Base-by-base conservation (phyloP, 2,329 filamentous ascomycete genomes). In the Pleomassaria siparia region DNA sequence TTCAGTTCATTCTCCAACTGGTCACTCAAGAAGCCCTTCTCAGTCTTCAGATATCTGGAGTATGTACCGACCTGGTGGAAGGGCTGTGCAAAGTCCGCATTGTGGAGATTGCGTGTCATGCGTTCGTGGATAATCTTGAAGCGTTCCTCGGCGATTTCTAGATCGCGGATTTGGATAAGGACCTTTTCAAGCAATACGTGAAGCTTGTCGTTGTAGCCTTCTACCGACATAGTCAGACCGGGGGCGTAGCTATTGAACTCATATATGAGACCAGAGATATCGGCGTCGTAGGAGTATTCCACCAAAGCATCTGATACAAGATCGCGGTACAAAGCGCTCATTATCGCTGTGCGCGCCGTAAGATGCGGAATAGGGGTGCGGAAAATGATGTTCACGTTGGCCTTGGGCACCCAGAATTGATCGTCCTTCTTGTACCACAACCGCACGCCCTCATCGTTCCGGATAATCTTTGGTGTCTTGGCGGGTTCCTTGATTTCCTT, bases 341-440 rank as follows among this genome's bases (percentile, higher is more conserved):
- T 90, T 50, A 95, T 84, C 25, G 83, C 79, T 52, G 88, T 91
- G 47, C 87, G 85, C 1, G 91, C 88, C 4, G 88, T 91, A 1
- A 88, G 81, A 66, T 84, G 85, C n/a, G 88, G 84, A 37, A 95
- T 73, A 0, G 91, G 88, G 49, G 86, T 95, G 59, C 86, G 83
- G 56, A 95, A 79, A 58, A 86, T 89, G 54, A 96, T 83, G 55
- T 91, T 82, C 15, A 97, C 76, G 49, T 91, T 94, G 3, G 89
- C 94, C 70, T 95, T 96, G 8, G 94, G 94, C 9, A 97, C 94
- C 91, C 92, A 97, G 72, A 97, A 99, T 0, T 86, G 91, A 60
- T 99, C 94, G 62, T 99, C 94, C 73, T 97, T 97, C 77, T 99
- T 99, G 78, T 86, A 96, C 94, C 94, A 99, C 2, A 89, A 87